Conservation (phyloP, 768 basidiomycete species). For the Trametes elegans region DNA sequence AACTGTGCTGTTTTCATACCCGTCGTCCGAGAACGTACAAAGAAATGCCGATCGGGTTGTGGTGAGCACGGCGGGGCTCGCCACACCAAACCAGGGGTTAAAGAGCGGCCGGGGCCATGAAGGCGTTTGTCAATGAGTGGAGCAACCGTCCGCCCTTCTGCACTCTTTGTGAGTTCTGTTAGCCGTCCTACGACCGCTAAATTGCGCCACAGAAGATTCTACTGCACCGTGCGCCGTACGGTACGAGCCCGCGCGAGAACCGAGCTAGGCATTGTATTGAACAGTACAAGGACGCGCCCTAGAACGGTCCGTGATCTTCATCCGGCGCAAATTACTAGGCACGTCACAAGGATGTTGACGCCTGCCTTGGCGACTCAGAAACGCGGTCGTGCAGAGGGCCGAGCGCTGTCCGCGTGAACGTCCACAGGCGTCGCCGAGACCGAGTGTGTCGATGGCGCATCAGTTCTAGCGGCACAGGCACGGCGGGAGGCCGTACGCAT, state of each 20-base stretch:
- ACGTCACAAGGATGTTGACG: neutral
- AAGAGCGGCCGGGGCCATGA: neutral
- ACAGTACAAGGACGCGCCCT: too few species aligned
- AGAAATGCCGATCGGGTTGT: neutral
- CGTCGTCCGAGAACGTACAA: neutral
- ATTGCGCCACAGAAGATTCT: too few species aligned
- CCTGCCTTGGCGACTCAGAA: neutral
- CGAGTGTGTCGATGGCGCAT: neutral
- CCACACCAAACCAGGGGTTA: neutral
- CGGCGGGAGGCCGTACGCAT: neutral
- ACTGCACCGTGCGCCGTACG: too few species aligned
- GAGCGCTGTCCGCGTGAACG: neutral
- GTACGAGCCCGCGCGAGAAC: too few species aligned
- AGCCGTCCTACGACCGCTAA: too few species aligned
- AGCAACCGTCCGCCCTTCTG: neutral
- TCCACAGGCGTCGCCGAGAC: neutral
- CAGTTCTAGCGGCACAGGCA: conserved; percentile 7
- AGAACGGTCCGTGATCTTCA: too few species aligned
- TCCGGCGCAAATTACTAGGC: too few species aligned
- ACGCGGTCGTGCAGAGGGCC: too few species aligned
- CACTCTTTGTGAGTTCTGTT: neutral
- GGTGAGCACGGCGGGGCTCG: neutral
- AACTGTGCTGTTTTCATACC: neutral
- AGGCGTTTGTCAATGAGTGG: neutral
- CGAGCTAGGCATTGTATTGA: too few species aligned